These are phyloP conservation scores for Trichophyton verrucosum DNA, from an alignment of 2,329 filamentous ascomycete genomes.

Conservation along the genomic window DNA sequence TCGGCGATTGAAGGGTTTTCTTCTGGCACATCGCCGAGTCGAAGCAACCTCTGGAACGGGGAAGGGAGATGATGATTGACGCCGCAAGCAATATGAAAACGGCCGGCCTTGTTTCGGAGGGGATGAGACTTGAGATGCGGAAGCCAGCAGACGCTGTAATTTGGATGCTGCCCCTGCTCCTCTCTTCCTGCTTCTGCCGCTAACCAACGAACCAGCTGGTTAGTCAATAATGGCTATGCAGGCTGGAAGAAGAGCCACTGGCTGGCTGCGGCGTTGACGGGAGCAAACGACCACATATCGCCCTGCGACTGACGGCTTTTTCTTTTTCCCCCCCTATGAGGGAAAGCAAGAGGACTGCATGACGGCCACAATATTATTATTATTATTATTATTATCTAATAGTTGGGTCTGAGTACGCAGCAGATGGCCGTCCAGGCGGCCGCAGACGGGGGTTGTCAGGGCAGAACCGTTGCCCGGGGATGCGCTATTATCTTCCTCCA, in stretches of 20 bases:
- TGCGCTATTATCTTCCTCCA: neutral
- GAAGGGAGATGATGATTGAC: too few relatives aligned
- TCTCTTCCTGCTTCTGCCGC: neutral
- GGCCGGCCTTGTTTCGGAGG: neutral
- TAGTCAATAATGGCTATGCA: neutral
- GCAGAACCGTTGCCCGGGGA: neutral
- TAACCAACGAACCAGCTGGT: too few relatives aligned
- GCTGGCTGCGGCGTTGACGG: neutral
- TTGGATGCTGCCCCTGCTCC: neutral
- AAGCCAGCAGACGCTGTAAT: neutral
- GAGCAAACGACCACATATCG: neutral
- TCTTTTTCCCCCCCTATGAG: neutral
- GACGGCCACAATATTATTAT: too few relatives aligned
- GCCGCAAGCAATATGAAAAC: neutral
- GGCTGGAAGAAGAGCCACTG: neutral
- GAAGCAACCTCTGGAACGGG: neutral
- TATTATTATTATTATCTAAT: neutral
- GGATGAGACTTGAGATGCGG: neutral
- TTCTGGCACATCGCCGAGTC: neutral
- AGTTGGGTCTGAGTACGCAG: neutral
- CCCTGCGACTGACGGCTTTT: neutral
- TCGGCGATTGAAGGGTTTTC: neutral
- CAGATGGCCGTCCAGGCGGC: neutral
- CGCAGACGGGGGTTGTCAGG: neutral
- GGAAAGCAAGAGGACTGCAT: neutral